phyloP scores from a whole-genome alignment of 192 early-diverging fungal species.

The Coemansia sp. region DNA sequence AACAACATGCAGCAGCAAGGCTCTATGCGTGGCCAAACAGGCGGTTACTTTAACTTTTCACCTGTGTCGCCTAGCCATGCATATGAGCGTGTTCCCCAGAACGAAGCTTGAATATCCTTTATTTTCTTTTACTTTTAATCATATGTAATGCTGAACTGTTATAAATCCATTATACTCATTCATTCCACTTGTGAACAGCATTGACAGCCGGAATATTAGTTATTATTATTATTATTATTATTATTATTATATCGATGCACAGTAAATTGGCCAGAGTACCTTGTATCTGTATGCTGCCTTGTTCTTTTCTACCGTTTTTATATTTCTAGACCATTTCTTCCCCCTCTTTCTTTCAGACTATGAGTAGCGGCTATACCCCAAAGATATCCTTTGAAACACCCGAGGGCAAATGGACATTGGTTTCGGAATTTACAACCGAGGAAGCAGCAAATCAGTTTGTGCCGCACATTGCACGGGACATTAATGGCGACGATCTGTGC shows the following conservation, averaged over 20 bases:
- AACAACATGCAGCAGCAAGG: neutral
- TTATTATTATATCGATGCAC: no score
- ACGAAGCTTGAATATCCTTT: neutral
- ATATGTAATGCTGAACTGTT: no score
- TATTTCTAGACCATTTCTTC: neutral
- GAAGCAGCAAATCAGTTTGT: conserved; percentile 51
- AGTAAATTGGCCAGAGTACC: no score
- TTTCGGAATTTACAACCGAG: conserved; percentile 40
- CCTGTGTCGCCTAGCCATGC: conserved; percentile 7
- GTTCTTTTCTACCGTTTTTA: neutral
- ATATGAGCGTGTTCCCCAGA: conserved; percentile 21
- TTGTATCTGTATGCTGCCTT: no score
- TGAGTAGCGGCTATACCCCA: conserved; percentile 2
- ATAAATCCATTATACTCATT: no score
- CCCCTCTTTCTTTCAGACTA: neutral
- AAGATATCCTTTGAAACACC: conserved; percentile 43
- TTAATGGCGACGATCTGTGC: conserved; percentile 39
- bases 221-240: no score
- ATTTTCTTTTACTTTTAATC: neutral
- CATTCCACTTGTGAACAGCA: no score
- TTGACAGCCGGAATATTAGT: no score
- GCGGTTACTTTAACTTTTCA: conserved; percentile 23
- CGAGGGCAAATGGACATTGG: conserved; percentile 46
- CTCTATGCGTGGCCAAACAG: neutral
- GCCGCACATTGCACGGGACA: conserved; percentile 32